Conservation (phyloP, 257 asterid genomes). For the Solanum bukasovii region DNA sequence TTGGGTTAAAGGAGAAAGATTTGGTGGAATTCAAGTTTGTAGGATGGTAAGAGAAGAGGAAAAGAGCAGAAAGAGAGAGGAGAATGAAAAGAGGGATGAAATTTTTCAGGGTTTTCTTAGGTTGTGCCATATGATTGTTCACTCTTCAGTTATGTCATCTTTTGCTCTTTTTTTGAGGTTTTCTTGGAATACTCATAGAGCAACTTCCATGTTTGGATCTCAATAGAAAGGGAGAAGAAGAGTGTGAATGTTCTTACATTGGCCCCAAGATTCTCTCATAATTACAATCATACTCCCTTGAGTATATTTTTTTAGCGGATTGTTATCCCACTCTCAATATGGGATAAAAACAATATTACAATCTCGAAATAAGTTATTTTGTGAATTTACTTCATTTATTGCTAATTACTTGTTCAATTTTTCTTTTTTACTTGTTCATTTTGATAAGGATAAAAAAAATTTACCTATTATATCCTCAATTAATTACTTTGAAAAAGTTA, state of each 20-base stretch:
- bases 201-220: neutral
- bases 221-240: neutral
- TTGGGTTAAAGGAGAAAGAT: slow-evolving; percentile 16
- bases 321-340: neutral
- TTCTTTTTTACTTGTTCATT: no score
- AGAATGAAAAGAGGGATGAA: slow-evolving; percentile 23
- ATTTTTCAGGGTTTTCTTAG: slow-evolving; percentile 16
- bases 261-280: neutral
- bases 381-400: neutral
- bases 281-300: neutral
- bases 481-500: no score
- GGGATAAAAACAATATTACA: neutral
- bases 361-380: neutral
- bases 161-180: neutral
- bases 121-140: slow-evolving; percentile 12
- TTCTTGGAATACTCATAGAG: neutral
- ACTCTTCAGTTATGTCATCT: neutral
- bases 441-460: no score
- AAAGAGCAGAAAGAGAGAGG: slow-evolving; percentile 19
- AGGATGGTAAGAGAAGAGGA: slow-evolving; percentile 33
- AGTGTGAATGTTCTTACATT: neutral
- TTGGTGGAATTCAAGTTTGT: slow-evolving; percentile 24
- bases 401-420: no score
- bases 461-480: neutral
- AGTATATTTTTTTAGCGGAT: neutral